Evolutionary conservation across 345 rosid species (phyloP), one percentile per base, ranked within the genome.

Genomic region (Excoecaria agallocha): DNA sequence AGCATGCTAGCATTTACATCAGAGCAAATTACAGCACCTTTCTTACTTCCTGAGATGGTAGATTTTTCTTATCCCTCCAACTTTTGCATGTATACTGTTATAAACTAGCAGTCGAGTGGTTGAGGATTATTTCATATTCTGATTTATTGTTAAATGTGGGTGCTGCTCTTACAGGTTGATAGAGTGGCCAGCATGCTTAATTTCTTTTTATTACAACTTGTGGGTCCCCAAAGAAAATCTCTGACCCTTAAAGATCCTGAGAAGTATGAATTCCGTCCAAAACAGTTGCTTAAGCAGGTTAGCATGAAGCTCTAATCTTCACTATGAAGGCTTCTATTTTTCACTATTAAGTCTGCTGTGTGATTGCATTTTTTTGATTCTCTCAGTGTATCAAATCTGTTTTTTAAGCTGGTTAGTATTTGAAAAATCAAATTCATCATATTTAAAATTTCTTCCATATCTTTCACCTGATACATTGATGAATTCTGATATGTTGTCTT

Each of bases 31-130:
- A 89, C 93, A 35, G 90, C 86, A 56, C 99, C 99, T 73, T 96
- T 96, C 84, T 87, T 96, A 52, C 99, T 96, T 67, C 97, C 98
- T 79, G 99, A 96, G 90, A 96, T 96, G 99, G 99, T 96, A 85
- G 3, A 43, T 25, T 57, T 30, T 30, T 30, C 30, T 45, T 22
- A 76, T 16, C 63, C 30, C 71, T 39, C 64, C 17, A 13, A 16
- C 52, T 66, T n/a, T 62, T 39, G 2, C 68, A 67, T 69, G 48
- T 52, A 66, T 20, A 16, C 19, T 76, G 69, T 37, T 57, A 22
- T 52, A 38, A 24, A 37, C 62, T n/a, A 24, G 43, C 22, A 69
- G n/a, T 22, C 19, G 37, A 39, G 38, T 58, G 22, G 55, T 35
- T 45, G 8, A 35, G 12, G 39, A 19, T 12, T 45, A 38, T 55